phyloP scores from a whole-genome alignment of 495 filamentous ascomycete species.

The Penicillium roqueforti region DNA sequence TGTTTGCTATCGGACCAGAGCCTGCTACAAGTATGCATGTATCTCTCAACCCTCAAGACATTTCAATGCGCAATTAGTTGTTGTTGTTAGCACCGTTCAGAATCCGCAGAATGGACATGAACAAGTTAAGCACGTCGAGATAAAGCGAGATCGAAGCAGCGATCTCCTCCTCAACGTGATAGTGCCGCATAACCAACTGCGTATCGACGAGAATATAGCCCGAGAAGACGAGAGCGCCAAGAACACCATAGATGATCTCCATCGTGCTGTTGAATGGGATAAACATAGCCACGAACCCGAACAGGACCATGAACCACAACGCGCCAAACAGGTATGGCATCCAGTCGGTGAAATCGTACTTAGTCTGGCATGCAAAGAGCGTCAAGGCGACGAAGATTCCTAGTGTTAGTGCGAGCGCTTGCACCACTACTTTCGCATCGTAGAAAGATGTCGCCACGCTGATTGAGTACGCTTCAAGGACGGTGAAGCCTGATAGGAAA shows the following conservation, averaged over 20 bases:
- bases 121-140: constrained; percentile 94
- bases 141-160: constrained; percentile 93
- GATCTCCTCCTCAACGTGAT: constrained; percentile 98
- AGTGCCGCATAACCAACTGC: constrained; percentile 88
- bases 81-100: constrained; percentile 76
- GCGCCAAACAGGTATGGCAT: constrained; percentile 90
- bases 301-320: constrained; percentile 85
- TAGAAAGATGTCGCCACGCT: constrained; percentile 89
- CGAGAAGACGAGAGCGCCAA: constrained; percentile 82
- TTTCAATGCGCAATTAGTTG: constrained; percentile 51
- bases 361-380: constrained; percentile 92
- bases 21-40: background rate
- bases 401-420: constrained; percentile 85
- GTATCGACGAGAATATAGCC: constrained; percentile 96
- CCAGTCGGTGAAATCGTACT: constrained; percentile 97
- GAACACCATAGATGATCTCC: constrained; percentile 78
- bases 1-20: background rate
- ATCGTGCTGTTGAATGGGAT: constrained; percentile 71
- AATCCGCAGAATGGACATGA: constrained; percentile 86
- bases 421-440: constrained; percentile 71
- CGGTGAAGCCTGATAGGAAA: constrained; percentile 88
- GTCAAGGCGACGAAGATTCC: constrained; percentile 93
- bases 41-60: background rate
- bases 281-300: constrained; percentile 85
- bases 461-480: constrained; percentile 90